These are phyloP conservation scores for button mushroom (Agaricus bisporus) DNA, from an alignment of 768 basidiomycete genomes.

Conservation along the genomic window DNA sequence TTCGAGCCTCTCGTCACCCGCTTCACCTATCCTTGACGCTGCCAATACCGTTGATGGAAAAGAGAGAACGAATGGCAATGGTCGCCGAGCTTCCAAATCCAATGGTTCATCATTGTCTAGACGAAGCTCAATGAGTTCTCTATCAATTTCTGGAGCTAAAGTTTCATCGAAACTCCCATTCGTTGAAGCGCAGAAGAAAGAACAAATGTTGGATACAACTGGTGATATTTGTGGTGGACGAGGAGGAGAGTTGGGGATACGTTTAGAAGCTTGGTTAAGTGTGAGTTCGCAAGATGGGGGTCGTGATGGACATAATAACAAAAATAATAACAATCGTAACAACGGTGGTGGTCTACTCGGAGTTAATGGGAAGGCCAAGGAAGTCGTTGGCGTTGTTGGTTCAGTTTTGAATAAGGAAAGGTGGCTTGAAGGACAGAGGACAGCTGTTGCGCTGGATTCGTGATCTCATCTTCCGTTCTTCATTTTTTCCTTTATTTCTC, in stretches of 20 bases:
- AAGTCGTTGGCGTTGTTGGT: background rate
- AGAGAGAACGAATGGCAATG: background rate
- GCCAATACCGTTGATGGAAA: background rate
- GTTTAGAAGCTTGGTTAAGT: slow-evolving; percentile 71
- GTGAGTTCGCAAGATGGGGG: slow-evolving; percentile 25
- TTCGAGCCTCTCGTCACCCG: slow-evolving; percentile 17
- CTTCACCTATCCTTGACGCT: slow-evolving; percentile 8
- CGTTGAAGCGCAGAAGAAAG: slow-evolving; percentile 57
- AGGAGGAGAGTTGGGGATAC: slow-evolving; percentile 69
- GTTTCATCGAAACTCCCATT: slow-evolving; percentile 44
- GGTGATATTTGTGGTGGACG: slow-evolving; percentile 78
- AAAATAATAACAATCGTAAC: slow-evolving; percentile 16
- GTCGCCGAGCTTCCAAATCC: slow-evolving; percentile 2
- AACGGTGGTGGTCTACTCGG: slow-evolving; percentile 28
- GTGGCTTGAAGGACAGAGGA: slow-evolving; percentile 10
- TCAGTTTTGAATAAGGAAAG: slow-evolving; percentile 7
- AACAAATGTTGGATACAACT: slow-evolving; percentile 62
- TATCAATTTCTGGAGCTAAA: slow-evolving; percentile 14
- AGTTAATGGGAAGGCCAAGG: background rate
- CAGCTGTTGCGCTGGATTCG: background rate
- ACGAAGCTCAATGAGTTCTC: slow-evolving; percentile 5
- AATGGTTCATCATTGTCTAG: background rate
- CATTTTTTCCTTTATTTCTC: too few relatives aligned
- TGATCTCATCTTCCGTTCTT: background rate
- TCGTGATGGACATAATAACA: background rate